Evolutionary conservation across 306 rosid genomes (phyloP), one percentile per base, ranked within the genome.

Genomic region (Prunus davidiana): DNA sequence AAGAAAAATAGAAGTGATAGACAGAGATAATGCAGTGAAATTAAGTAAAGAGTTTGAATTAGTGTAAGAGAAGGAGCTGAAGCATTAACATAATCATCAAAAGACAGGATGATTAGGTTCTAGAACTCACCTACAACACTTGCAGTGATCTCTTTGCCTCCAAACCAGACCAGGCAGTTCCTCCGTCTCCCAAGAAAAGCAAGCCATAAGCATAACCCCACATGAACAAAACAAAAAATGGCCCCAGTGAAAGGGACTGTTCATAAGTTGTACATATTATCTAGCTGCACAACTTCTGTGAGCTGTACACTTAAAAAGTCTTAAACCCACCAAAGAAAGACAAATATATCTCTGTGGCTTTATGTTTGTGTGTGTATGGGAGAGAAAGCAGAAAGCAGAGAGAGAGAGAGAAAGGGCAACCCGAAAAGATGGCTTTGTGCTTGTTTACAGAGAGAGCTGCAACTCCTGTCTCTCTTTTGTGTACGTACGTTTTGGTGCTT

Each of bases 191-290:
- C 57, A 52, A 56, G 3, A 49, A 49, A 60, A 63, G 45, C 67
- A 63, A 49, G 38, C 78, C 25, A 28, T 4, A 47, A 27, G 43
- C 56, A 20, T 47, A 67, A 38, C 43, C 43, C 43, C 43, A 38
- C 43, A 38, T 38, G 43, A 38, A 38, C 9, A 38, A 1, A 58
- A 30, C 67, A 30, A 63, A 30, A 6, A 27, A 15, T 15, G 24
- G 22, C 8, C 46, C 32, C 1, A 8, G 43, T 74, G 79, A 80
- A 58, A 74, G 74, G 51, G 58, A 67, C 73, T 64, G 67, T 32
- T 32, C 52, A 56, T 6, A n/a, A 2, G 27, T 8, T 19, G 25
- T 64, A 30, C 41, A 12, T 30, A 6, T 3, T 4, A 63, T 63
- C 16, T 16, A 63, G 45, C 45, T 30, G 22, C 67, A 30, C 67